A percentile compares a stretch with the other conserved stretches of the same genome.
Conservation (phyloP, 768 basidiomycete species). For the Calocybe cyanea region DNA sequence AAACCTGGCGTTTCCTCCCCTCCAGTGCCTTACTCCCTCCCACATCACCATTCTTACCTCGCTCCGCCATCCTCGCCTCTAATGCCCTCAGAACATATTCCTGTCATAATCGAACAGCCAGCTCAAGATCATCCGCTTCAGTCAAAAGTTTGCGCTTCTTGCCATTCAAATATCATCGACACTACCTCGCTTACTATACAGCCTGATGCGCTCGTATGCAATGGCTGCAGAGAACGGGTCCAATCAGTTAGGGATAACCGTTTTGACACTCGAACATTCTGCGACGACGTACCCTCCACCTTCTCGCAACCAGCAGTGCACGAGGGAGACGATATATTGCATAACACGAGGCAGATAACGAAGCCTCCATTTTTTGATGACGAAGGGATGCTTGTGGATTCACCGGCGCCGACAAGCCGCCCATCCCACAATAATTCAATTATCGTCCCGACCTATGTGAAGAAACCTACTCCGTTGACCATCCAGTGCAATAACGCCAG, state of each 20-base stretch:
- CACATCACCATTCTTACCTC: slow-evolving; percentile 13
- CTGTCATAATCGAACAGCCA: slow-evolving; percentile 21
- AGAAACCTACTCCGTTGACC: slow-evolving; percentile 20
- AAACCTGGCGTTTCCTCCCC: slow-evolving; percentile 5
- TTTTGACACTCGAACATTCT: slow-evolving; percentile 14
- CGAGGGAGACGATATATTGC: slow-evolving; percentile 21
- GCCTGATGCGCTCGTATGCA: slow-evolving; percentile 39
- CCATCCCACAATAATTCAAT: slow-evolving; percentile 17
- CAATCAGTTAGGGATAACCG: slow-evolving; percentile 21
- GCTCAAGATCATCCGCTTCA: slow-evolving; percentile 27
- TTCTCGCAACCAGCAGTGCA: slow-evolving; percentile 20
- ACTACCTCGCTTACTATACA: slow-evolving; percentile 20
- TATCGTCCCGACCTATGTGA: slow-evolving; percentile 17
- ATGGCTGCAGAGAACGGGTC: slow-evolving; percentile 41
- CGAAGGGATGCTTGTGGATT: slow-evolving; percentile 29
- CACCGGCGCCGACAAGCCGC: slow-evolving; percentile 7
- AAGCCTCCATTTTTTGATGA: slow-evolving; percentile 25
- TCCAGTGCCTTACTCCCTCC: too few relatives aligned
- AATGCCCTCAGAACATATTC: slow-evolving; percentile 53
- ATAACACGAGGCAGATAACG: slow-evolving; percentile 27
- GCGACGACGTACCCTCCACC: slow-evolving; percentile 25
- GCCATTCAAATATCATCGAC: slow-evolving; percentile 39
- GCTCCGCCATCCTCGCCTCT: slow-evolving; percentile 15
- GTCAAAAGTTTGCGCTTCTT: slow-evolving; percentile 42
- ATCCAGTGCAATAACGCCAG: slow-evolving; percentile 20